Percentiles rank a stretch among this genome's conserved stretches.
Conservation (phyloP, 148 eudicot species). For the Cornus controversa region DNA sequence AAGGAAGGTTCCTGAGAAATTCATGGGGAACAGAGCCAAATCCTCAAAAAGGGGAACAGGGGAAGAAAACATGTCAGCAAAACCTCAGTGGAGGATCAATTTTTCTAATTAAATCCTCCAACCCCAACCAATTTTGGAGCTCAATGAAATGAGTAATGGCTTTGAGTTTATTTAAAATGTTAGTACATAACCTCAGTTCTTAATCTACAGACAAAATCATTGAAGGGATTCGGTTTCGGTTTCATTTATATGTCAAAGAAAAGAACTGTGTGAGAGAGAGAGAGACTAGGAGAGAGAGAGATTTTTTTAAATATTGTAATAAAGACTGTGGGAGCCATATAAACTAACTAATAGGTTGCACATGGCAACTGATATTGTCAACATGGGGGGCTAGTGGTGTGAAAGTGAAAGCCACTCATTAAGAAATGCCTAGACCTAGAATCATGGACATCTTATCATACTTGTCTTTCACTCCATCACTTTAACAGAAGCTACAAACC, state of each 20-base stretch:
- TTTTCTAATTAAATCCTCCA: background rate
- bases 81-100: background rate
- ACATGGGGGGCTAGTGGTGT: conserved; percentile 10
- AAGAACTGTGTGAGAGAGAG: background rate
- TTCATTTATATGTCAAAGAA: background rate
- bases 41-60: conserved; percentile 17
- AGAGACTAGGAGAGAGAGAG: background rate
- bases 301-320: conserved; percentile 3
- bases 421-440: background rate
- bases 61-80: conserved; percentile 9
- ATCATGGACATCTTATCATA: background rate
- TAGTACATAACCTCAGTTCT: conserved; percentile 12
- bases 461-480: background rate
- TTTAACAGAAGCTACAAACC: no score
- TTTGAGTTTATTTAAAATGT: conserved; percentile 1
- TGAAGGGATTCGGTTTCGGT: conserved; percentile 12
- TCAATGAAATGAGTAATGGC: conserved; percentile 3
- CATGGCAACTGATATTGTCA: conserved; percentile 23
- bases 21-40: conserved; percentile 13
- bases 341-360: conserved; percentile 12
- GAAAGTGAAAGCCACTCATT: background rate
- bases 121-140: conserved; percentile 6
- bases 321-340: conserved; percentile 16
- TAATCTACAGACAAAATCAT: conserved; percentile 22
- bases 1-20: background rate